Evolutionary conservation across 2,329 filamentous ascomycete species (phyloP), one percentile per base, ranked within the genome.

Genomic region (Pseudogymnoascus sp.): DNA sequence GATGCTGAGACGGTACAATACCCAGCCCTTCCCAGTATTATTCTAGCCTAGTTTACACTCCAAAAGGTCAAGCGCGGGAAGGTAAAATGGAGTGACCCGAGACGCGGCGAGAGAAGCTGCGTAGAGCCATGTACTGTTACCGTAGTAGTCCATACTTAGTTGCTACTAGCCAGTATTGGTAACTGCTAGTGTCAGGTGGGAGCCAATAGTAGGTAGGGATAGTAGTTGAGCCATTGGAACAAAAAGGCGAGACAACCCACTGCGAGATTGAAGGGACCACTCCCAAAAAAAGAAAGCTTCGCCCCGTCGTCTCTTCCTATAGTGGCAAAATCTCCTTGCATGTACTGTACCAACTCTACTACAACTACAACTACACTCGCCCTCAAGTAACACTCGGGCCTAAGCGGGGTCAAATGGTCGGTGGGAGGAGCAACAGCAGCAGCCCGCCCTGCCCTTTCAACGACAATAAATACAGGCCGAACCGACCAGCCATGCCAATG

Each of bases 31-130:
- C 42, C 21, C 42, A 47, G 14, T n/a, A 21, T 21, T 6, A 5
- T 14, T n/a, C 1, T 10, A 7, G 21, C 12, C 42, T 47, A 47
- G 42, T 47, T n/a, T 25, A 3, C 4, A 1, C 42, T 4, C 3
- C 0, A 47, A 47, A 2, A 23, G 42, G 42, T 2, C 2, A 47
- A 25, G 42, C 12, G 42, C 42, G 42, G 42, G 21, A 47, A 47
- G 42, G 42, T 47, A 47, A 47, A 47, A 47, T 47, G 42, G 21
- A 47, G 42, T 47, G 42, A 47, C 42, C 42, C 42, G 42, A 47
- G 42, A 47, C 42, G 42, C 42, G 42, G 12, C 42, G 42, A 47
- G 42, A n/a, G 42, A 47, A 47, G 42, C 42, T 47, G 21, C 12
- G 42, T 21, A 47, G 42, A 8, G 10, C 12, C 5, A 47, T 47